Evolutionary conservation across 106 monocot genomes (phyloP), one percentile per base, ranked within the genome.

Genomic region (Posidonia australis): DNA sequence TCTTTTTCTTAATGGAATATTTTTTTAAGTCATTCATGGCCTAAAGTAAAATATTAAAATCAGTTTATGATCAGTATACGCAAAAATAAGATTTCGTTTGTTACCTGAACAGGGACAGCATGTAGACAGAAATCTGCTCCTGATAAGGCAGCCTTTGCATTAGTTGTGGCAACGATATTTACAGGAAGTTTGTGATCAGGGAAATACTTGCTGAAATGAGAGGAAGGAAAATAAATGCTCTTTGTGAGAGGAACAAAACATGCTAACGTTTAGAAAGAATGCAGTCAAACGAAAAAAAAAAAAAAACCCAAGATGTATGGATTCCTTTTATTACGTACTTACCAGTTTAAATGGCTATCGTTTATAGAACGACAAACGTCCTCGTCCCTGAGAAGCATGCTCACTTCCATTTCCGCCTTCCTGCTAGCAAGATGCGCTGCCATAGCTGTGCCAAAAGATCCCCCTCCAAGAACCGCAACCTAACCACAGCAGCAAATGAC

Each of bases 61-160:
- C 2, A 17, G 3, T 13, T 11, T 49, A 49, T n/a, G n/a, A 54
- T 58, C 10, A 2, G 26, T 28, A 29, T 13, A 64, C 10, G 16
- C 24, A 46, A 51, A 21, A 46, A 17, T 26, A 41, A 43, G 23
- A 10, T 26, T 24, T 57, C 13, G 73, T 56, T 44, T 62, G 62
- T 69, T 82, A 94, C 94, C 90, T 94, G 94, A 29, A 94, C 94
- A 16, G 94, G 94, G 51, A 94, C 90, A 71, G 86, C 90, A 82
- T 94, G 94, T 19, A 94, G 68, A 76, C 94, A 94, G 74, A 86
- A 94, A 70, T 94, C 90, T 65, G 94, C 94, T 70, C 82, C 90
- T 25, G 31, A 51, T 66, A 86, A 80, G 70, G 94, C 94, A 74
- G 84, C 79, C 46, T 72, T 78, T 44, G 86, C 69, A 79, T 67